phyloP scores from a whole-genome alignment of 2,329 filamentous ascomycete species.

The Claviceps digitariae region DNA sequence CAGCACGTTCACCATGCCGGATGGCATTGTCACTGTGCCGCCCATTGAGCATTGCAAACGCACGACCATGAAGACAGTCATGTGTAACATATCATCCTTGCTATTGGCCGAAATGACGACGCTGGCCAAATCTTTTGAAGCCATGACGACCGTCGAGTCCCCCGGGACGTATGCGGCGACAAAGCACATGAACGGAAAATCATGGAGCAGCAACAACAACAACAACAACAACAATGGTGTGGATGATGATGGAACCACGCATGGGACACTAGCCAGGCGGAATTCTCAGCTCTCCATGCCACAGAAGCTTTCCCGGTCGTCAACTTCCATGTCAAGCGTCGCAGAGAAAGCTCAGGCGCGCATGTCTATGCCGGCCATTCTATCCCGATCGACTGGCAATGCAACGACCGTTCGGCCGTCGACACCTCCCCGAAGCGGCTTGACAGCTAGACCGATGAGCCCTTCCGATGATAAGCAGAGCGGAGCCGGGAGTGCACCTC shows the following conservation, averaged over 20 bases:
- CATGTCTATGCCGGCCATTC: slow-evolving; percentile 70
- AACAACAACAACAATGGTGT: not conserved
- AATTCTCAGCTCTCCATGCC: slow-evolving; percentile 41
- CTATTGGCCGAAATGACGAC: slow-evolving; percentile 64
- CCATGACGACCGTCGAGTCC: slow-evolving; percentile 62
- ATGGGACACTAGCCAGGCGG: slow-evolving; percentile 26
- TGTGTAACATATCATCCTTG: slow-evolving; percentile 65
- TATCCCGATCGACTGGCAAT: slow-evolving; percentile 26
- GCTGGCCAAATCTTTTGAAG: slow-evolving; percentile 59
- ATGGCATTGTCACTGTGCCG: slow-evolving; percentile 60
- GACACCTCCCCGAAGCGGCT: slow-evolving; percentile 34
- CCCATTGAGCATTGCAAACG: slow-evolving; percentile 52
- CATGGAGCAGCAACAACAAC: slow-evolving; percentile 17
- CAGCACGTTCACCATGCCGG: slow-evolving; percentile 38
- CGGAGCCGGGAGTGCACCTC: slow-evolving; percentile 19
- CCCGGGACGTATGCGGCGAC: slow-evolving; percentile 41
- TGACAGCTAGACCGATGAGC: slow-evolving; percentile 34
- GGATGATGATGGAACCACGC: slow-evolving; percentile 19
- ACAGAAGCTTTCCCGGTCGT: slow-evolving; percentile 33
- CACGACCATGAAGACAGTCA: slow-evolving; percentile 69
- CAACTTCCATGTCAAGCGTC: slow-evolving; percentile 37
- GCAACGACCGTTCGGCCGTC: slow-evolving; percentile 36
- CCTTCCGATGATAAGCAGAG: slow-evolving; percentile 34
- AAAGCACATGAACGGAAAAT: slow-evolving; percentile 26
- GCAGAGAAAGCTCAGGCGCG: slow-evolving; percentile 49